A percentile compares a stretch with the other conserved stretches of the same genome.
Evolutionary conservation across 495 filamentous ascomycete genomes (phyloP).

Genomic region (Xylaria flabelliformis): DNA sequence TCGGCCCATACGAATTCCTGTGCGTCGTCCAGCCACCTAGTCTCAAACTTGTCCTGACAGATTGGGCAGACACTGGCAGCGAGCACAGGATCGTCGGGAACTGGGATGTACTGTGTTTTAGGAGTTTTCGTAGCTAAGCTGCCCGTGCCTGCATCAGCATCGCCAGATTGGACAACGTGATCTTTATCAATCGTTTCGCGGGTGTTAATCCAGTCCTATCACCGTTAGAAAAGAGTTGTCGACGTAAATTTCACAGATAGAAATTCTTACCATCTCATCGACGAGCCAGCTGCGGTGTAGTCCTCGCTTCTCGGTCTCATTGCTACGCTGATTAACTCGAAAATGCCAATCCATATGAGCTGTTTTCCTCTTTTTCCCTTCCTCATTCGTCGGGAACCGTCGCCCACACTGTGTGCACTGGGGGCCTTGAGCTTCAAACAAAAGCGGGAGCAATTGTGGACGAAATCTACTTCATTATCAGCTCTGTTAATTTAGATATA

Average conservation of each 20-base stretch:
- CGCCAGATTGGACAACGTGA: conserved; percentile 44
- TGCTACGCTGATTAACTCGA: conserved; percentile 85
- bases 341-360: conserved; percentile 98
- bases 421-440: conserved; percentile 81
- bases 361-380: conserved; percentile 84
- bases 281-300: conserved; percentile 94
- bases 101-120: conserved; percentile 76
- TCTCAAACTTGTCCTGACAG: conserved; percentile 94
- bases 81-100: conserved; percentile 75
- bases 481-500: conserved; percentile 24
- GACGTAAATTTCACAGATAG: not conserved
- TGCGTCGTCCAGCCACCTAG: conserved; percentile 83
- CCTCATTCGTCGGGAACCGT: conserved; percentile 76
- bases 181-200: conserved; percentile 75
- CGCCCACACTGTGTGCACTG: conserved; percentile 91
- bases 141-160: conserved; percentile 29
- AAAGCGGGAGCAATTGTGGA: conserved; percentile 68
- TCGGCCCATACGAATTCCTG: conserved; percentile 99
- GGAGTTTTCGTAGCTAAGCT: conserved; percentile 46
- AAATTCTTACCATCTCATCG: conserved; percentile 76
- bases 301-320: conserved; percentile 78
- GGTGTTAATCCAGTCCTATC: conserved; percentile 85
- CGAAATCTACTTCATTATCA: conserved; percentile 66
- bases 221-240: conserved; percentile 30
- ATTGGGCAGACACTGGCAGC: conserved; percentile 83